Evolutionary conservation across 371 early-diverging fungal genomes (phyloP).

Genomic region (Quaeritorhiza haematococci): DNA sequence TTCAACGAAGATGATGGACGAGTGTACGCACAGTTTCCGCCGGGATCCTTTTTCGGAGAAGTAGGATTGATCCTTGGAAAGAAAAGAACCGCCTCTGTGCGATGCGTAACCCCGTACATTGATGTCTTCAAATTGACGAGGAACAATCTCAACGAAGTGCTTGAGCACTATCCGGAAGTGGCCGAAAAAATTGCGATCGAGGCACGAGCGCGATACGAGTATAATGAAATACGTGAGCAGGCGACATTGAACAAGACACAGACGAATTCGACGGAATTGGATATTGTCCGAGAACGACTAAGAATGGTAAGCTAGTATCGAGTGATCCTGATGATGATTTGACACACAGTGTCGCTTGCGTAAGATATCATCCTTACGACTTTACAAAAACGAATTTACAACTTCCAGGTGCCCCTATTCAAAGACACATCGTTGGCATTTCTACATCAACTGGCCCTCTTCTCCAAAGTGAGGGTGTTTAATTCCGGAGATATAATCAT

Average conservation of each 20-base stretch:
- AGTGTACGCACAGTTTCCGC: slow-evolving; percentile 36
- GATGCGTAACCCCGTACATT: slow-evolving; percentile 18
- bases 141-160: slow-evolving; percentile 29
- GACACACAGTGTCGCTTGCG: neutral
- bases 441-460: slow-evolving; percentile 37
- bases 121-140: slow-evolving; percentile 38
- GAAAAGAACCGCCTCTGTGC: slow-evolving; percentile 39
- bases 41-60: slow-evolving; percentile 46
- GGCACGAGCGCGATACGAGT: slow-evolving; percentile 30
- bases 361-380: neutral
- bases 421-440: slow-evolving; percentile 28
- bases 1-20: slow-evolving; percentile 28
- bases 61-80: slow-evolving; percentile 37
- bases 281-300: slow-evolving; percentile 40
- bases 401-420: slow-evolving; percentile 37
- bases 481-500: slow-evolving; percentile 39
- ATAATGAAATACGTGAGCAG: slow-evolving; percentile 34
- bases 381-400: too few relatives aligned
- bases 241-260: slow-evolving; percentile 20
- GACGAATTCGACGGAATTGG: slow-evolving; percentile 32
- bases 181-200: slow-evolving; percentile 31
- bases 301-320: slow-evolving; percentile 29
- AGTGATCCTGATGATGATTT: too few relatives aligned
- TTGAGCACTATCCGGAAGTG: slow-evolving; percentile 39
- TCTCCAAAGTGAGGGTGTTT: slow-evolving; percentile 25